phyloP scores from a whole-genome alignment of 306 rosid genomes.

The Lotus japonicus region DNA sequence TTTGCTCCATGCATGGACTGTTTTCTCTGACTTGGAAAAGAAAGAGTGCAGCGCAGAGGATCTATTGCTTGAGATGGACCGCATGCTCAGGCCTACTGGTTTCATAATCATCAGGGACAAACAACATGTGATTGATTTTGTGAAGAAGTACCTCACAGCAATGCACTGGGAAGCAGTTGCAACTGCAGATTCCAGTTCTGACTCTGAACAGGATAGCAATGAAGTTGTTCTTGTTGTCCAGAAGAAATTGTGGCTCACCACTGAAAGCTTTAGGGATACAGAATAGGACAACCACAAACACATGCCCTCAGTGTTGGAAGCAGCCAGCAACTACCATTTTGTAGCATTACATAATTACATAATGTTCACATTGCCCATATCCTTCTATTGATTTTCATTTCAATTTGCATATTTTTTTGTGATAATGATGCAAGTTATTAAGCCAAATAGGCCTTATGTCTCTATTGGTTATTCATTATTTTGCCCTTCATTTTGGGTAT shows the following conservation, averaged over 20 bases:
- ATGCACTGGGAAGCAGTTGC: conserved; percentile 90
- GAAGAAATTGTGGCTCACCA: conserved; percentile 83
- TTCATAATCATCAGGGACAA: conserved; percentile 68
- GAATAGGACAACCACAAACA: conserved; percentile 38
- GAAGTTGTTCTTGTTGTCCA: conserved; percentile 54
- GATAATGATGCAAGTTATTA: conserved; percentile 37
- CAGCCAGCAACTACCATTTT: conserved; percentile 37
- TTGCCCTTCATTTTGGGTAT: conserved; percentile 18
- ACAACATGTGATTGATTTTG: conserved; percentile 54
- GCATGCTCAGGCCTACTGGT: conserved; percentile 77
- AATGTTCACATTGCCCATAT: conserved; percentile 10
- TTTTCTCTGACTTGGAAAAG: conserved; percentile 66
- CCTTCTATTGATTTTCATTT: not conserved
- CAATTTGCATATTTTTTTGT: conserved; percentile 15
- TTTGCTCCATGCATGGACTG: conserved; percentile 77
- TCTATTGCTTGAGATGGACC: conserved; percentile 83
- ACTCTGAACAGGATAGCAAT: conserved; percentile 55
- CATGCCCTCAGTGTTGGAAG: not conserved
- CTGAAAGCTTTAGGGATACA: conserved; percentile 48
- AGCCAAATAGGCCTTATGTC: conserved; percentile 34
- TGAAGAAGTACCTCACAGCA: conserved; percentile 63
- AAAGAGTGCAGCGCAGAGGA: conserved; percentile 67
- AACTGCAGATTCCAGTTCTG: conserved; percentile 41
- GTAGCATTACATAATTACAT: conserved; percentile 36
- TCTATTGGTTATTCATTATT: conserved; percentile 36